A percentile compares a stretch with the other conserved stretches of the same genome.
phyloP scores from a whole-genome alignment of 208 protist genomes.

The Leishmania guyanensis region DNA sequence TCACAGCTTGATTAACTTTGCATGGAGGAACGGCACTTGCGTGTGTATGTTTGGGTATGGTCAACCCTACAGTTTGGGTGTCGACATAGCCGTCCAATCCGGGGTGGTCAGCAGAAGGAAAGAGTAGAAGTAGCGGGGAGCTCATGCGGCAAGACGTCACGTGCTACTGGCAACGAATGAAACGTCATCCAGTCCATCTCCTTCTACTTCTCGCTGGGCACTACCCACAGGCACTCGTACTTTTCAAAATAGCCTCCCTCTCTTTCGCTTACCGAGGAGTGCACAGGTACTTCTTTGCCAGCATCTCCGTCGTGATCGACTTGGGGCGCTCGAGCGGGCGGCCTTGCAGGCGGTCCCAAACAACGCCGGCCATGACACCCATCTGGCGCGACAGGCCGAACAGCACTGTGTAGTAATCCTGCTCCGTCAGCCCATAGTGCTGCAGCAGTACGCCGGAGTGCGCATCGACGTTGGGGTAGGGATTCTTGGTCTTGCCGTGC shows the following conservation, averaged over 20 bases:
- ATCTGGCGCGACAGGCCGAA: slow-evolving; percentile 97
- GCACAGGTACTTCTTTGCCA: slow-evolving; percentile 69
- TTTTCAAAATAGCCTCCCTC: too few relatives aligned
- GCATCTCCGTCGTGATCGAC: slow-evolving; percentile 84
- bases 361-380: slow-evolving; percentile 93
- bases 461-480: slow-evolving; percentile 98
- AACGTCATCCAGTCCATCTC: too few relatives aligned
- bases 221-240: too few relatives aligned
- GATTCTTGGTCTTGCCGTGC: slow-evolving; percentile 98
- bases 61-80: too few relatives aligned
- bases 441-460: slow-evolving; percentile 94
- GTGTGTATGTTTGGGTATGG: background rate
- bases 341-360: slow-evolving; percentile 95
- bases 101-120: too few relatives aligned
- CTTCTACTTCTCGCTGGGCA: too few relatives aligned
- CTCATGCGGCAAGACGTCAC: too few relatives aligned
- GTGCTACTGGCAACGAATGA: too few relatives aligned
- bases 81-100: too few relatives aligned
- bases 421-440: slow-evolving; percentile 97
- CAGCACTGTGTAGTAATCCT: slow-evolving; percentile 97
- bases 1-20: background rate
- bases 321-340: slow-evolving; percentile 97
- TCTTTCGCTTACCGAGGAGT: too few relatives aligned
- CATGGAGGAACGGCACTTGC: too few relatives aligned
- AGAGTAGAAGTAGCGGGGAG: too few relatives aligned